These are phyloP conservation scores for Ricinus communis DNA, from an alignment of 345 rosid genomes.

Conservation along the genomic window DNA sequence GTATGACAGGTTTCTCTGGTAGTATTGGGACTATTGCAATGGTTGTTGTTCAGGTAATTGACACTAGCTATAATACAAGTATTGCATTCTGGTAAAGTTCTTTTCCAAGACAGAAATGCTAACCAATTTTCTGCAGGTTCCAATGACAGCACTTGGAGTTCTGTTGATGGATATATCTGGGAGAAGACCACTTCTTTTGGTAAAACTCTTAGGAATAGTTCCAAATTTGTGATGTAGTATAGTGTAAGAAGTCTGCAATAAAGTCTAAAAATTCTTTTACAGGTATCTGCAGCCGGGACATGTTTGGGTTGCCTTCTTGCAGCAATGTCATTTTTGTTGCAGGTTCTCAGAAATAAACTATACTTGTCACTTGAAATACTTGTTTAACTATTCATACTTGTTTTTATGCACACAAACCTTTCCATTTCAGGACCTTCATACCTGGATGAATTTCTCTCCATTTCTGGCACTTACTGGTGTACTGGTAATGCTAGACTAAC, in stretches of 20 bases:
- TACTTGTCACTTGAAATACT: neutral
- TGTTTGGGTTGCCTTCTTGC: conserved; percentile 71
- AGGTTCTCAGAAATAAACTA: conserved; percentile 36
- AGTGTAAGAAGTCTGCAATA: neutral
- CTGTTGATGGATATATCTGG: conserved; percentile 72
- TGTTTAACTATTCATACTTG: neutral
- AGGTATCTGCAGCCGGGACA: conserved; percentile 86
- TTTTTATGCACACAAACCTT: conserved; percentile 5
- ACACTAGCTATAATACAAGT: neutral
- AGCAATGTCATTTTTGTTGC: conserved; percentile 51
- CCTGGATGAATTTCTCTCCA: conserved; percentile 43
- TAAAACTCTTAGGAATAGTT: conserved; percentile 20
- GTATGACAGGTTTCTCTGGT: conserved; percentile 63
- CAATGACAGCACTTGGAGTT: conserved; percentile 65
- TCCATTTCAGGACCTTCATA: conserved; percentile 43
- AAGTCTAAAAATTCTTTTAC: conserved; percentile 20
- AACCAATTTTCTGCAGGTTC: conserved; percentile 47
- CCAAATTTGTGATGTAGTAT: neutral
- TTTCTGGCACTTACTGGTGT: conserved; percentile 52
- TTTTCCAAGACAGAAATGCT: neutral
- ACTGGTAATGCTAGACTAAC: conserved; percentile 35
- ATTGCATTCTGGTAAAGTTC: neutral
- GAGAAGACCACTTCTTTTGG: conserved; percentile 73
- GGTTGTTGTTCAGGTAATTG: conserved; percentile 73
- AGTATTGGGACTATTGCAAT: conserved; percentile 63